Conservation (phyloP, 1,284 basidiomycete species). For the Spongiforma sp. region DNA sequence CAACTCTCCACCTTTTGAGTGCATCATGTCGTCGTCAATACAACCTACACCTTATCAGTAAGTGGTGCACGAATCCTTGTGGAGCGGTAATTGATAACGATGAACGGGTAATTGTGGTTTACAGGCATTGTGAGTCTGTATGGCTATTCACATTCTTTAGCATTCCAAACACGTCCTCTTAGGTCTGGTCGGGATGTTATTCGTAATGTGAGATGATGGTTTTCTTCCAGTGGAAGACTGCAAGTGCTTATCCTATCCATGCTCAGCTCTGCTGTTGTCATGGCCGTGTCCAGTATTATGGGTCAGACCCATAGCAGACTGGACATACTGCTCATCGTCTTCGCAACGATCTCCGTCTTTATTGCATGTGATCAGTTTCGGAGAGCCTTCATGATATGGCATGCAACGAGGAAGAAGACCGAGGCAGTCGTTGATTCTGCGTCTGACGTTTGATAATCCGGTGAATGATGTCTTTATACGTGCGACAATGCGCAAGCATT, state of each 20-base stretch:
- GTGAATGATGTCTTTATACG: constrained; percentile 2
- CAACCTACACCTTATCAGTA: too few species aligned
- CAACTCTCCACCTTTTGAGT: too few species aligned
- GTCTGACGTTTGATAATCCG: constrained; percentile 12
- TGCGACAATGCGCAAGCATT: background rate
- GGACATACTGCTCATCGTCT: constrained; percentile 22
- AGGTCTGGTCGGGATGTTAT: constrained; percentile 29
- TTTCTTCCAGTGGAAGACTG: background rate
- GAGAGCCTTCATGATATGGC: constrained; percentile 27
- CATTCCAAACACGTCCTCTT: background rate
- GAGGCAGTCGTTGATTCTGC: constrained; percentile 3
- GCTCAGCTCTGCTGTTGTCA: constrained; percentile 26
- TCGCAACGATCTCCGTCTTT: constrained; percentile 22
- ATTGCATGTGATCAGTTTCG: constrained; percentile 32
- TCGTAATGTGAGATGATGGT: constrained; percentile 24
- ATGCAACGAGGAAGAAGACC: constrained; percentile 16
- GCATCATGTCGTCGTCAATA: too few species aligned
- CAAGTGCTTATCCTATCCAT: too few species aligned
- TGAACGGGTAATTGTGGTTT: background rate
- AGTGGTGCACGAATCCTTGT: constrained; percentile 11
- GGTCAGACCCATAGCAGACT: constrained; percentile 23
- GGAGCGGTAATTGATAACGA: background rate
- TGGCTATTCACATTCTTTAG: background rate
- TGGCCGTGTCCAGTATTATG: constrained; percentile 20
- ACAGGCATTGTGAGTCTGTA: constrained; percentile 24